Percentiles rank a stretch among this genome's conserved stretches.
Conservation (phyloP, 306 rosid species). For the Dryas alaskensis region DNA sequence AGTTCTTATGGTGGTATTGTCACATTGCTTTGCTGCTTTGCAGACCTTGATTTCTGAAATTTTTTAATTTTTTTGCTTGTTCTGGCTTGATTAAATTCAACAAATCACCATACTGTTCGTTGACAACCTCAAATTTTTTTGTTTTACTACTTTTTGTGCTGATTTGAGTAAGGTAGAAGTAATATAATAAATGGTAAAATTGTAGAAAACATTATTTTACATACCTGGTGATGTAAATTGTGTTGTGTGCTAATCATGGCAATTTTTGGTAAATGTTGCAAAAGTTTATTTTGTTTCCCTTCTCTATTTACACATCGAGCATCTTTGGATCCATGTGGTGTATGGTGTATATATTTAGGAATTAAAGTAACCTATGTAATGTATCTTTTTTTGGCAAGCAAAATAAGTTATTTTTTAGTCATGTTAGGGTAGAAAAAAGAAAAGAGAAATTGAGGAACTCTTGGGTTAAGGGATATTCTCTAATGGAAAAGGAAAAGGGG, state of each 20-base stretch:
- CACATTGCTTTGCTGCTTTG: neutral
- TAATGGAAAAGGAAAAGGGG: neutral
- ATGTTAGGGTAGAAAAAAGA: neutral
- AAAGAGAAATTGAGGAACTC: neutral
- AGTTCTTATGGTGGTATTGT: neutral
- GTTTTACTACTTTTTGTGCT: neutral
- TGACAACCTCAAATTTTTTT: neutral
- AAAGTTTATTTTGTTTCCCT: neutral
- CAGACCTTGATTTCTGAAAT: neutral
- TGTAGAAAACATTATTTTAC: neutral
- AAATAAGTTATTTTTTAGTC: neutral
- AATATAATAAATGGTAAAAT: neutral
- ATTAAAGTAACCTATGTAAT: neutral
- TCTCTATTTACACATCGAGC: neutral
- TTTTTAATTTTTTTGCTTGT: neutral
- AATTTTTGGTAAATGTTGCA: neutral
- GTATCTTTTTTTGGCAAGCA: neutral
- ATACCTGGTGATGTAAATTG: neutral
- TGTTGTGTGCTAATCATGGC: neutral
- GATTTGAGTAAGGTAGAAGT: neutral
- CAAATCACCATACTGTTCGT: neutral
- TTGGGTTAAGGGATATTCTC: neutral
- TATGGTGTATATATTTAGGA: neutral
- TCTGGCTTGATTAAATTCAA: neutral
- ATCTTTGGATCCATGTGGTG: neutral